These are phyloP conservation scores for Akanthomyces uredinophilus DNA, from an alignment of 2,329 filamentous ascomycete genomes.

Conservation along the genomic window DNA sequence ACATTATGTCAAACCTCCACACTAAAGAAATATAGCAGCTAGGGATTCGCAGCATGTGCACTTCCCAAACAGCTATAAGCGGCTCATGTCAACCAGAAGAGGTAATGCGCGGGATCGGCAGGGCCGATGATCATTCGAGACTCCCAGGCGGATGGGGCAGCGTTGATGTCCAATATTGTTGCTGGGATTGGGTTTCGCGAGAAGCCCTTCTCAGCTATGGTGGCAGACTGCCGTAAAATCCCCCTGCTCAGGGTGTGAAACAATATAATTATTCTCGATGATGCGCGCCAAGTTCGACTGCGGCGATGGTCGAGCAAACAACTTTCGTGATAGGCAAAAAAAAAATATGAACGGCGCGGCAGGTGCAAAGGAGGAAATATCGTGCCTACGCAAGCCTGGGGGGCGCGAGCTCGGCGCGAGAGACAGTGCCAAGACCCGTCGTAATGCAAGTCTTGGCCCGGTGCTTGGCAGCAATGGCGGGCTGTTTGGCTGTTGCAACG, in stretches of 20 bases:
- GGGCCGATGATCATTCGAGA: slow-evolving; percentile 3
- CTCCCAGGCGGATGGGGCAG: neutral
- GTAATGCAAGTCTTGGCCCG: slow-evolving; percentile 12
- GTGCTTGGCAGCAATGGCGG: slow-evolving; percentile 5
- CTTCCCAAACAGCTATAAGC: slow-evolving; percentile 4
- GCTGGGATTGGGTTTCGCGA: neutral
- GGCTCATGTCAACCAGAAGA: slow-evolving; percentile 4
- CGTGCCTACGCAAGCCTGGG: slow-evolving; percentile 4
- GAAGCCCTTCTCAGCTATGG: neutral
- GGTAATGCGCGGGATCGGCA: slow-evolving; percentile 1
- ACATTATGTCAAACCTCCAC: neutral
- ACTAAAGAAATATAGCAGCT: neutral
- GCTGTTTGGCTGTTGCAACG: neutral
- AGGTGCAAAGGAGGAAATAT: slow-evolving; percentile 7
- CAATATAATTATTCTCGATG: neutral
- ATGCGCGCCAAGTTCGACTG: neutral
- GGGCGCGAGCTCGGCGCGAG: slow-evolving; percentile 4
- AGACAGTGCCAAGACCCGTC: slow-evolving; percentile 11
- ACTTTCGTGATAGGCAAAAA: neutral
- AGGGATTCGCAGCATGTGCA: slow-evolving; percentile 5
- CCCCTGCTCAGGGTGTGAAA: neutral
- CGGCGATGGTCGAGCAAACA: neutral
- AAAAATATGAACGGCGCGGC: neutral
- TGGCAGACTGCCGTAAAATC: too few species aligned
- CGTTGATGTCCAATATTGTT: neutral